Base-by-base conservation (phyloP, 495 filamentous ascomycete genomes). In the Aspergillus bertholletiae region DNA sequence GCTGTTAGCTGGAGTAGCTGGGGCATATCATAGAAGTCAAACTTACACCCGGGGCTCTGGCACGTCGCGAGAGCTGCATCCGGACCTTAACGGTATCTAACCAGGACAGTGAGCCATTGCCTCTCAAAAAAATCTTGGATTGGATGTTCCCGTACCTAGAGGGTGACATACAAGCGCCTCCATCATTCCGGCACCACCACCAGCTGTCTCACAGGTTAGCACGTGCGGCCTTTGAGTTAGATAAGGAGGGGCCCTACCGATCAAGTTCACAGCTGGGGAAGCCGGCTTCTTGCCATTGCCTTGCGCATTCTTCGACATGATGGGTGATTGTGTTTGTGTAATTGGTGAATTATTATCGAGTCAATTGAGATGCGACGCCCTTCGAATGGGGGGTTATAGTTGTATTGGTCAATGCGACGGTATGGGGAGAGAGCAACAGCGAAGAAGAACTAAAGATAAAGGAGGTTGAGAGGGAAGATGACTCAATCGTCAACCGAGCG, bases 181-280 rank as follows among this genome's bases (percentile, higher is more conserved):
- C 89, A 97, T 97, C 90, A 97, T 96, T 66, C 95, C 95, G 49
- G 95, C 95, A 66, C 90, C 92, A 67, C 95, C 95, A 67, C 95
- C 95, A 74, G 95, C 94, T 97, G 64, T 58, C 51, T 11, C 18
- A 12, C 26, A 9, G 27, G 49, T 61, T 26, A 61, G 61, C 51
- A 48, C 41, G 49, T 22, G 34, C 39, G 34, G 27, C 34, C 13
- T 46, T 13, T 21, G 0, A 2, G 22, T 39, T 27, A 30, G 39
- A 46, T 37, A 18, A 49, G 40, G 30, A n/a, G n/a, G 22, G 49
- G 54, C 34, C 51, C 50, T 81, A 96, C 93, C 93, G 67, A 98
- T 96, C 55, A 98, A 72, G 69, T 97, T 97, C 13, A 90, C 93
- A 27, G 94, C 92, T 55, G 87, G 87, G 30, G 91, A 90, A 35